These are phyloP conservation scores for Alternaria postmessia DNA, from an alignment of 2,329 filamentous ascomycete genomes.

Conservation along the genomic window DNA sequence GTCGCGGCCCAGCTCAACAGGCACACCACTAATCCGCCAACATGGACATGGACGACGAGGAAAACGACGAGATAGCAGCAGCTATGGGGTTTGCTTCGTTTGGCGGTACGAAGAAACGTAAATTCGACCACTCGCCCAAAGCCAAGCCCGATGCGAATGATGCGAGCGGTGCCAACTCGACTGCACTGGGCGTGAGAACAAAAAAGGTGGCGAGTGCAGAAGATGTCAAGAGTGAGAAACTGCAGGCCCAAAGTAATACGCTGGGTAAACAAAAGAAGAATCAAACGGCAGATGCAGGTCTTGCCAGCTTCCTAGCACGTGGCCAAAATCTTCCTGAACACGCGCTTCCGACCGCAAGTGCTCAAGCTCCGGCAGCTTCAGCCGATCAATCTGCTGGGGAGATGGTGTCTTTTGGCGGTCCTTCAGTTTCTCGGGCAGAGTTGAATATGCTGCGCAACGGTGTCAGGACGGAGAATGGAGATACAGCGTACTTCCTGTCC, in stretches of 20 bases:
- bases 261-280: constrained; percentile 17
- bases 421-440: constrained; percentile 35
- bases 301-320: constrained; percentile 43
- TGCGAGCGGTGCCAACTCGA: constrained; percentile 45
- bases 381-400: constrained; percentile 15
- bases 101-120: constrained; percentile 72
- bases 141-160: constrained; percentile 37
- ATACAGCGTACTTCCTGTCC: constrained; percentile 73
- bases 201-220: constrained; percentile 20
- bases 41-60: constrained; percentile 56
- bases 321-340: constrained; percentile 37
- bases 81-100: constrained; percentile 80
- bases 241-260: constrained; percentile 6
- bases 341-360: constrained; percentile 7
- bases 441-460: constrained; percentile 51
- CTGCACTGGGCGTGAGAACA: constrained; percentile 50
- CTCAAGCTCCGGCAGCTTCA: not conserved
- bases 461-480: constrained; percentile 63
- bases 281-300: constrained; percentile 31
- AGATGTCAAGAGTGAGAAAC: not conserved
- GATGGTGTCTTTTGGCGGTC: constrained; percentile 42
- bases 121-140: constrained; percentile 67
- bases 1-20: not conserved
- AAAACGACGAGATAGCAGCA: constrained; percentile 65
- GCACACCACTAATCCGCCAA: not conserved